Base-by-base conservation (phyloP, 2,329 filamentous ascomycete genomes). In the Neonectria ditissima region DNA sequence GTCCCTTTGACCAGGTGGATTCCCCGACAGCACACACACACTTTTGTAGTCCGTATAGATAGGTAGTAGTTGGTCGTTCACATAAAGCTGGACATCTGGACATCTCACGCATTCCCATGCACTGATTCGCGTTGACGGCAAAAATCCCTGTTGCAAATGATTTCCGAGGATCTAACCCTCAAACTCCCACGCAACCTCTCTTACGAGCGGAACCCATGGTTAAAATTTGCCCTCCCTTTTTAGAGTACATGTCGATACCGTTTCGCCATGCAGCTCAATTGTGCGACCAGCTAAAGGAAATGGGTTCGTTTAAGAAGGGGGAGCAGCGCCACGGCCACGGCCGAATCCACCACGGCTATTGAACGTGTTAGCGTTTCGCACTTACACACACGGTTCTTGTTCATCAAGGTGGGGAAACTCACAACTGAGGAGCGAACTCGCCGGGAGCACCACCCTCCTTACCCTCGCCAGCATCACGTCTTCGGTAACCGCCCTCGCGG, bases 371-470 rank as follows among this genome's bases (percentile, higher is more conserved):
- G 79, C 71, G 76, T 66, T 65, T 58, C 65, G 62, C 48, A 43
- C 37, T 51, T 56, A 16, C 20, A 39, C 62, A 48, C 28, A 39
- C 32, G 32, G 32, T 24, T 44, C 5, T 44, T 45, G n/a, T 30
- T 44, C 9, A 13, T 6, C 5, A 8, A 18, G 39, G 51, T 18
- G 59, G 67, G 48, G 59, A 65, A 75, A 83, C 88, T 89, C 84
- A 91, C 90, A 97, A 97, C 82, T 91, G 89, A 80, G 94, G 94
- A 85, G 91, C 91, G 83, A 96, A 97, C 84, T 94, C 92, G 84
- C 92, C 92, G 79, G 93, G 92, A 81, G 93, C 92, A 87, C 91
- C 92, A 78, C 93, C 93, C 86, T 97, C 93, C 90, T 97, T 97
- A 82, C 90, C 88, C 82, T 91, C 90, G 79, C 90, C 91, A 84